Conservation (phyloP, 192 early-diverging fungal genomes). For the Mortierella antarctica region DNA sequence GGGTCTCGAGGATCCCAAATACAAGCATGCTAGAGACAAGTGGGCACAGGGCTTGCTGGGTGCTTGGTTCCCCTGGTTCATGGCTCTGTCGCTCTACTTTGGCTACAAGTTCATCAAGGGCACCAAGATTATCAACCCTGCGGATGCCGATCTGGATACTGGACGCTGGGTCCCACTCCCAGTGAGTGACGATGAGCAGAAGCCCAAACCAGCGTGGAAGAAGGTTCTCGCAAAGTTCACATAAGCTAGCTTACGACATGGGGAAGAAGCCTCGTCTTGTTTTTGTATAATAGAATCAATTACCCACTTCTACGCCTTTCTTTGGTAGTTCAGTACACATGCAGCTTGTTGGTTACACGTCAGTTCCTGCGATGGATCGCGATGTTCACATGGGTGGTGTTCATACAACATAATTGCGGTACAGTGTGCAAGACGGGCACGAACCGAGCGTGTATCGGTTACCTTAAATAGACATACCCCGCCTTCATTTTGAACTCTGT, state of each 20-base stretch:
- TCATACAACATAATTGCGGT: no score
- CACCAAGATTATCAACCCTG: conserved; percentile 69
- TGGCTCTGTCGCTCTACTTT: conserved; percentile 68
- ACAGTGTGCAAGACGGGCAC: no score
- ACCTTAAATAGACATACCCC: no score
- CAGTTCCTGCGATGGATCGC: no score
- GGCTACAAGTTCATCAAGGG: conserved; percentile 74
- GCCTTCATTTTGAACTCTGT: no score
- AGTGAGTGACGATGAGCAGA: conserved; percentile 7
- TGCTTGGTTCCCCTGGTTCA: conserved; percentile 71
- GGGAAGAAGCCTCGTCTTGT: no score
- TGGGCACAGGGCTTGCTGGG: conserved; percentile 64
- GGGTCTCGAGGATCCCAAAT: conserved; percentile 63
- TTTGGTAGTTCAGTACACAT: no score
- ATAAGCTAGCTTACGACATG: not conserved
- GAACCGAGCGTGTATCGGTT: no score
- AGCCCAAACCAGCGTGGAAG: conserved; percentile 24
- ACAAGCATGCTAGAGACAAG: conserved; percentile 45
- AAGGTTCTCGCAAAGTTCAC: not conserved
- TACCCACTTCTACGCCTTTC: no score
- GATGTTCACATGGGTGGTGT: no score
- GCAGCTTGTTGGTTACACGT: no score
- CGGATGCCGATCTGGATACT: conserved; percentile 67
- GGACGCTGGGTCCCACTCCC: conserved; percentile 50
- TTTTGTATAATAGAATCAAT: no score